Conservation (phyloP, 2,329 filamentous ascomycete species). For the Scytalidium lignicola region DNA sequence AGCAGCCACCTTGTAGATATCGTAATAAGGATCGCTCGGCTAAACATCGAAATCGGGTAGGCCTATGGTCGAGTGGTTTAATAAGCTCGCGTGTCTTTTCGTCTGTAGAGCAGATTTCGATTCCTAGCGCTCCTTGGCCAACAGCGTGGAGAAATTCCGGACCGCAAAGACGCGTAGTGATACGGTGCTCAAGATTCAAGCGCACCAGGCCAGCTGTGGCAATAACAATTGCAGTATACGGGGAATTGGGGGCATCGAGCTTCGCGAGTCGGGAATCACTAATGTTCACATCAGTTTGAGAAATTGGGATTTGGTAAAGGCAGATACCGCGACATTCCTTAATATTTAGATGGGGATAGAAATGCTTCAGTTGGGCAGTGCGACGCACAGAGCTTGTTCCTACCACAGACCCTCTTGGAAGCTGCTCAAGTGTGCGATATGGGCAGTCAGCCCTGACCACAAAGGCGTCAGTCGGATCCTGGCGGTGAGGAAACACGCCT, state of each 20-base stretch:
- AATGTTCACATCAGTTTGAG: too few species aligned
- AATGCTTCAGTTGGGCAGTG: slow-evolving; percentile 72
- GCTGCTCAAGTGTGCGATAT: slow-evolving; percentile 59
- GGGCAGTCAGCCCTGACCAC: slow-evolving; percentile 33
- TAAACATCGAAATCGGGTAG: slow-evolving; percentile 64
- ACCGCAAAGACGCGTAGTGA: slow-evolving; percentile 70
- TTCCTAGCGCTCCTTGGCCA: slow-evolving; percentile 78
- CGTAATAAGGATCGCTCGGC: slow-evolving; percentile 79
- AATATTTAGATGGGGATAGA: slow-evolving; percentile 70
- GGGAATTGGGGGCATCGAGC: slow-evolving; percentile 64
- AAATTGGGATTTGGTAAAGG: too few species aligned
- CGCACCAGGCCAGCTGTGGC: slow-evolving; percentile 79
- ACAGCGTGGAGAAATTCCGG: slow-evolving; percentile 77
- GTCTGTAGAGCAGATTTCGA: slow-evolving; percentile 74
- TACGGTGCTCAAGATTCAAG: slow-evolving; percentile 62
- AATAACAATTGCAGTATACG: slow-evolving; percentile 73
- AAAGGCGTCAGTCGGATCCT: slow-evolving; percentile 66
- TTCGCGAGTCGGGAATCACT: slow-evolving; percentile 79
- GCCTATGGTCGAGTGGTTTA: slow-evolving; percentile 52
- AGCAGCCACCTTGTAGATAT: slow-evolving; percentile 86
- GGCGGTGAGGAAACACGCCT: slow-evolving; percentile 68
- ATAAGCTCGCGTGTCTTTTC: slow-evolving; percentile 54
- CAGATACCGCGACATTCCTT: slow-evolving; percentile 79
- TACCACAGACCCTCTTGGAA: slow-evolving; percentile 72
- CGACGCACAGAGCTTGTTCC: slow-evolving; percentile 84